These are phyloP conservation scores for Colletotrichum siamense DNA, from an alignment of 2,329 filamentous ascomycete genomes.

Conservation along the genomic window DNA sequence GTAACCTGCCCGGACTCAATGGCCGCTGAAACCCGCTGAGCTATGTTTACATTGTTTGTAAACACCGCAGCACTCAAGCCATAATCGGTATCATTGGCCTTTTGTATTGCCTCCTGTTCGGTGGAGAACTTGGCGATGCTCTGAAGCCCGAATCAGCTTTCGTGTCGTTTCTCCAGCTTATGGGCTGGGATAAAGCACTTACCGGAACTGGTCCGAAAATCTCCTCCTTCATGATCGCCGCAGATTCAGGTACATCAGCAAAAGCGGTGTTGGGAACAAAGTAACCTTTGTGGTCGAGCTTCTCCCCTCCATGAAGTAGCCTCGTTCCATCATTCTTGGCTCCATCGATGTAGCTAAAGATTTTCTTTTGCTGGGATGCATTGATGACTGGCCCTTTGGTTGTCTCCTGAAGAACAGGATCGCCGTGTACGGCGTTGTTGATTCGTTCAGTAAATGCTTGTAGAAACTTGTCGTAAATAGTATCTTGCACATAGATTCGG, in stretches of 20 bases:
- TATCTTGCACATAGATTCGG: neutral
- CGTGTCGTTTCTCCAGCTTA: neutral
- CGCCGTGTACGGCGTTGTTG: neutral
- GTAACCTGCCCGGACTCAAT: neutral
- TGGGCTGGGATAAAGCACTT: neutral
- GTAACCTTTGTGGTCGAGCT: neutral
- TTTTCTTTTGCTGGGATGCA: neutral
- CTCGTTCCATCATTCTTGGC: neutral
- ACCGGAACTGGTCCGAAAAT: neutral
- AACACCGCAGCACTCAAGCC: neutral
- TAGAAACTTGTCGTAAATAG: neutral
- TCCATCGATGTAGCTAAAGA: neutral
- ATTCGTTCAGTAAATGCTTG: constrained; percentile 51
- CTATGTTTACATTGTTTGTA: neutral
- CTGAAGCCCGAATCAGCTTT: neutral
- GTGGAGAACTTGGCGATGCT: neutral
- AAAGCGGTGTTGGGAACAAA: neutral
- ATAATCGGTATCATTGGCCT: neutral
- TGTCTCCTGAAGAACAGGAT: neutral
- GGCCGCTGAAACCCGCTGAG: neutral
- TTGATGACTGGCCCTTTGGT: neutral
- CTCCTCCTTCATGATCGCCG: neutral
- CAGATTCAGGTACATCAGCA: neutral
- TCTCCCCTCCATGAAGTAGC: neutral
- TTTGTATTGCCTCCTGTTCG: neutral